Percentiles rank a stretch among this genome's conserved stretches.
Conservation (phyloP, 164 flowering plant species). For the Tetrastigma voinierianum region DNA sequence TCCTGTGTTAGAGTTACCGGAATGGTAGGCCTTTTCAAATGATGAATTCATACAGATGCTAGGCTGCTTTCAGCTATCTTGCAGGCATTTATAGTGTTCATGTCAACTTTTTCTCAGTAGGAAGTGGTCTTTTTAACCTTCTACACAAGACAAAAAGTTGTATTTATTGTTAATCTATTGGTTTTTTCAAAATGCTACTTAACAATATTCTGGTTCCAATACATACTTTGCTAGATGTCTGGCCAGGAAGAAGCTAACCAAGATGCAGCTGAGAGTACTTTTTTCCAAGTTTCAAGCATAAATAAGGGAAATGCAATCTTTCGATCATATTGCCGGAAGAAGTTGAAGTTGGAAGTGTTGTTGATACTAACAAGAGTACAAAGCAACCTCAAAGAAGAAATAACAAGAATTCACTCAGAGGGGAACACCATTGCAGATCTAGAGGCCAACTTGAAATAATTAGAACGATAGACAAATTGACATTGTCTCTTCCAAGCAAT, state of each 20-base stretch:
- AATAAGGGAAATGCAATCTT: slow-evolving; percentile 78
- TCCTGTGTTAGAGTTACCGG: too few relatives aligned
- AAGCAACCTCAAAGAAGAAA: too few relatives aligned
- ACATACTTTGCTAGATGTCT: background rate
- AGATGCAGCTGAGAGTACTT: slow-evolving; percentile 96
- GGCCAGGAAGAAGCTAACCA: too few relatives aligned
- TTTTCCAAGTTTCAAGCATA: slow-evolving; percentile 93
- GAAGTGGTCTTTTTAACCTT: too few relatives aligned
- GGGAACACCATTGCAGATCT: slow-evolving; percentile 90
- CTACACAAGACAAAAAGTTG: too few relatives aligned
- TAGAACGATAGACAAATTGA: slow-evolving; percentile 86
- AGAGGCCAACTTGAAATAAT: slow-evolving; percentile 96
- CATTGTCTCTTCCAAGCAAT: slow-evolving; percentile 76
- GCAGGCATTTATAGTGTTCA: background rate
- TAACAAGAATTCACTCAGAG: slow-evolving; percentile 92
- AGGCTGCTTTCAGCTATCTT: background rate
- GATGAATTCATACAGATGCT: too few relatives aligned
- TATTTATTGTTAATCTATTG: too few relatives aligned
- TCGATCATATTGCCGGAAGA: slow-evolving; percentile 36
- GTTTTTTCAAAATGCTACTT: too few relatives aligned
- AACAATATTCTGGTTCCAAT: too few relatives aligned
- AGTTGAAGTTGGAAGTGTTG: slow-evolving; percentile 42
- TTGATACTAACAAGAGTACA: slow-evolving; percentile 62
- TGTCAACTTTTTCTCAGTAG: background rate
- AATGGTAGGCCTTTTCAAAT: too few relatives aligned